Conservation (phyloP, 2,329 filamentous ascomycete genomes). For the Fusarium humuli region DNA sequence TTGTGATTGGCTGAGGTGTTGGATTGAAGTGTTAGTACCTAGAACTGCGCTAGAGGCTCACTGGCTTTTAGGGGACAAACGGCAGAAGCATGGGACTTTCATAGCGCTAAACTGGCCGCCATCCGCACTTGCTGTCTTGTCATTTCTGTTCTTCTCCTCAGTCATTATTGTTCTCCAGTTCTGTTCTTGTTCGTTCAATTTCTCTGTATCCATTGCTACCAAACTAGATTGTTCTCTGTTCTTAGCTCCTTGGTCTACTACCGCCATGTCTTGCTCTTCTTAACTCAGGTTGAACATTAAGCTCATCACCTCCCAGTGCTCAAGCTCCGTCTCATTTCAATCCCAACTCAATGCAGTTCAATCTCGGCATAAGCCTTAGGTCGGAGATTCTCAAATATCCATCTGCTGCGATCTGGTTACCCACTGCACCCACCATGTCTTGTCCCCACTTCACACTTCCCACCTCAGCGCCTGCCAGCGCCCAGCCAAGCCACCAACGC, state of each 20-base stretch:
- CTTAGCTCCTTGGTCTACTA: not conserved
- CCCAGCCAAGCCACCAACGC: not conserved
- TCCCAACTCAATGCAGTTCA: no score
- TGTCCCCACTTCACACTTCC: no score
- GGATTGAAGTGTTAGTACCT: no score
- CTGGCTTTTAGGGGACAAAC: not conserved
- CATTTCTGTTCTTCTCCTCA: not conserved
- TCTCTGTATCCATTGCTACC: no score
- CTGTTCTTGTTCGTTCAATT: no score
- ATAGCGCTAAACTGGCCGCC: not conserved
- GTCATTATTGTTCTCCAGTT: not conserved
- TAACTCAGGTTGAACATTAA: no score
- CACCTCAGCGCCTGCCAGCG: not conserved
- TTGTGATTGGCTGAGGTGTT: not conserved
- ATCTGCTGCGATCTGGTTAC: not conserved
- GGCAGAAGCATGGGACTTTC: not conserved
- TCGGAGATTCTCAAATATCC: not conserved
- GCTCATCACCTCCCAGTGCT: no score
- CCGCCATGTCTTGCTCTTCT: not conserved
- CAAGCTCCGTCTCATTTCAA: no score
- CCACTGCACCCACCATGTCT: no score
- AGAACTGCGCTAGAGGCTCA: no score
- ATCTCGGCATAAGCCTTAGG: no score
- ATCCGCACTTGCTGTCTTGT: not conserved
- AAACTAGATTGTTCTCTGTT: no score